These are phyloP conservation scores for Daldinia eschscholtzii DNA, from an alignment of 2,329 filamentous ascomycete genomes.

Conservation along the genomic window DNA sequence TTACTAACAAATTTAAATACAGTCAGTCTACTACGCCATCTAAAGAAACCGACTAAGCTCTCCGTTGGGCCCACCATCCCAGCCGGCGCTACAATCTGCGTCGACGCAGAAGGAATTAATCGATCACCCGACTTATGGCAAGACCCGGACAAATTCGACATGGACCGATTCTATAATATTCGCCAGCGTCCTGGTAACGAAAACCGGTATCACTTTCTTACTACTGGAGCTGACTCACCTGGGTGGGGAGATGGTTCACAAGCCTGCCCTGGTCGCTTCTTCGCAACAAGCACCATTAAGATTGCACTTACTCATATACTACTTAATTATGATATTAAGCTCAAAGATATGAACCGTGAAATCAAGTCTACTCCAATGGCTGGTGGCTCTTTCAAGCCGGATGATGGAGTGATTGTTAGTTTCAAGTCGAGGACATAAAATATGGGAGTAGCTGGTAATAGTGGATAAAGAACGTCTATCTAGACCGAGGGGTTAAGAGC, in stretches of 20 bases:
- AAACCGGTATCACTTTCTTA: neutral
- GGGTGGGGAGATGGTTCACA: constrained; percentile 1
- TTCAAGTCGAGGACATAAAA: neutral
- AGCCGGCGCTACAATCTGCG: neutral
- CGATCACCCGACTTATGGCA: neutral
- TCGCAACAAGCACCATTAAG: neutral
- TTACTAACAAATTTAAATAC: neutral
- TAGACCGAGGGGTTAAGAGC: too few relatives aligned
- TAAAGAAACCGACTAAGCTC: neutral
- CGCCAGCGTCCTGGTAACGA: neutral
- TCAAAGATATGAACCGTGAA: neutral
- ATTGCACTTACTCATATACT: neutral
- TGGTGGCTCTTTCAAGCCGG: neutral
- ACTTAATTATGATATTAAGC: neutral
- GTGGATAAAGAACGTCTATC: too few relatives aligned
- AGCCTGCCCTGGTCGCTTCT: constrained; percentile 1
- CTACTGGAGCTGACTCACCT: neutral
- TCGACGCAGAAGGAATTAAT: neutral
- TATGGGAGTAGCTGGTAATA: neutral
- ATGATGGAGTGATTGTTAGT: neutral
- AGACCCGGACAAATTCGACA: neutral
- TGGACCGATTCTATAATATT: neutral
- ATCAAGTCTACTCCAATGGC: neutral
- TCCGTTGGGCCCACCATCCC: neutral
- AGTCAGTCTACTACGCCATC: neutral